These are phyloP conservation scores for Danielozyma ontarioensis DNA, from an alignment of 805 yeast species.

Conservation along the genomic window DNA sequence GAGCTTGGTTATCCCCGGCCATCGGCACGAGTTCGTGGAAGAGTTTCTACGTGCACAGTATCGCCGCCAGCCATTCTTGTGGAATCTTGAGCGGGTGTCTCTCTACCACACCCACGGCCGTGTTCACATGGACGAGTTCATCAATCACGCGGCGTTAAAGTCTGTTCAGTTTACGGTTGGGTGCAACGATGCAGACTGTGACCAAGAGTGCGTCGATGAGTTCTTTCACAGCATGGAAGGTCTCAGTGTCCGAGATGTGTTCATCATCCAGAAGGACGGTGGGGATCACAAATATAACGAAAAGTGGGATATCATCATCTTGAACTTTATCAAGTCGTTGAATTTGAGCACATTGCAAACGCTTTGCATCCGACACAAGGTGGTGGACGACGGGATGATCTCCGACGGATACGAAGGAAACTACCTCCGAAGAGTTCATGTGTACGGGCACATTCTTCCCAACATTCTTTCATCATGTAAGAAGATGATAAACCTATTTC, in stretches of 20 bases:
- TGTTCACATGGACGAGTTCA: slow-evolving; percentile 1
- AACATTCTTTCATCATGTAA: slow-evolving; percentile 17
- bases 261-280: slow-evolving; percentile 28
- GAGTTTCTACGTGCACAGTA: background rate
- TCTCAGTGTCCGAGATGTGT: slow-evolving; percentile 13
- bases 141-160: slow-evolving; percentile 9
- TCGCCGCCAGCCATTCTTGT: background rate
- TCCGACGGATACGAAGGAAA: slow-evolving; percentile 73
- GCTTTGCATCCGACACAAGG: slow-evolving; percentile 51
- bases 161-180: slow-evolving; percentile 37
- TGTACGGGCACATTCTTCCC: slow-evolving; percentile 49
- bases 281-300: slow-evolving; percentile 26
- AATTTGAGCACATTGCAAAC: slow-evolving; percentile 30
- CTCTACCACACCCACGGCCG: background rate
- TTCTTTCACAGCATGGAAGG: slow-evolving; percentile 31
- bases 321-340: slow-evolving; percentile 21
- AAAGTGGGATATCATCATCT: slow-evolving; percentile 49
- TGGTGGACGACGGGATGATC: slow-evolving; percentile 53
- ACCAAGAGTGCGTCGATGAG: slow-evolving; percentile 38
- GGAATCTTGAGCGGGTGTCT: background rate
- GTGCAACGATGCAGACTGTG: slow-evolving; percentile 41
- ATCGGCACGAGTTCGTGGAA: background rate
- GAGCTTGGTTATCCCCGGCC: background rate
- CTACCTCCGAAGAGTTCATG: slow-evolving; percentile 50
- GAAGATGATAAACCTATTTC: slow-evolving; percentile 38